phyloP scores from a whole-genome alignment of 2,329 filamentous ascomycete genomes.

The Teratosphaeria viscida region DNA sequence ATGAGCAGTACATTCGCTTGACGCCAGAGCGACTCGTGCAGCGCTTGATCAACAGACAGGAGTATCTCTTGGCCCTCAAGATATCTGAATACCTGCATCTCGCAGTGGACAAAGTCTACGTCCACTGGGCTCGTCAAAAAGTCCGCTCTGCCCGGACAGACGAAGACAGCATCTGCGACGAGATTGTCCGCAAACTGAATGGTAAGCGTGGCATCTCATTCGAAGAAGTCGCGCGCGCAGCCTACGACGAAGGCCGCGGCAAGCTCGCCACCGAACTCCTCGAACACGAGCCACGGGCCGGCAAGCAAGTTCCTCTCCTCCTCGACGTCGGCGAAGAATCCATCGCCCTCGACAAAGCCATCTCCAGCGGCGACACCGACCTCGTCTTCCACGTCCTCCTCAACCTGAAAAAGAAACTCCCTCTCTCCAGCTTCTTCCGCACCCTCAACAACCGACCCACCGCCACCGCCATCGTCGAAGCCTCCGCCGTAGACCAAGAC shows the following conservation, averaged over 20 bases:
- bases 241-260: constrained; percentile 84
- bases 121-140: constrained; percentile 94
- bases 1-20: constrained; percentile 85
- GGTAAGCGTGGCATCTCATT: constrained; percentile 92
- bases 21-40: constrained; percentile 82
- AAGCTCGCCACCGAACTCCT: constrained; percentile 84
- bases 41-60: constrained; percentile 75
- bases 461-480: constrained; percentile 81
- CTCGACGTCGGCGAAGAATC: constrained; percentile 94
- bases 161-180: constrained; percentile 74
- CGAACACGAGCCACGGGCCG: constrained; percentile 86
- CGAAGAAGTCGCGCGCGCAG: constrained; percentile 82
- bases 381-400: constrained; percentile 82
- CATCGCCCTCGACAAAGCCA: constrained; percentile 88
- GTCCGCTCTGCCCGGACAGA: constrained; percentile 75
- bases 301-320: constrained; percentile 89
- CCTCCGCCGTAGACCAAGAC: constrained; percentile 70
- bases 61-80: constrained; percentile 82
- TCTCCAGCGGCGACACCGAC: constrained; percentile 91
- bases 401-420: constrained; percentile 79
- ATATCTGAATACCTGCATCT: constrained; percentile 80
- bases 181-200: constrained; percentile 76
- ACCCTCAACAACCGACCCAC: constrained; percentile 76
- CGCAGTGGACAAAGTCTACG: constrained; percentile 80
- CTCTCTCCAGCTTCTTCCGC: constrained; percentile 84